Evolutionary conservation across 2,329 filamentous ascomycete genomes (phyloP).

Genomic region (Botryotinia globosa): DNA sequence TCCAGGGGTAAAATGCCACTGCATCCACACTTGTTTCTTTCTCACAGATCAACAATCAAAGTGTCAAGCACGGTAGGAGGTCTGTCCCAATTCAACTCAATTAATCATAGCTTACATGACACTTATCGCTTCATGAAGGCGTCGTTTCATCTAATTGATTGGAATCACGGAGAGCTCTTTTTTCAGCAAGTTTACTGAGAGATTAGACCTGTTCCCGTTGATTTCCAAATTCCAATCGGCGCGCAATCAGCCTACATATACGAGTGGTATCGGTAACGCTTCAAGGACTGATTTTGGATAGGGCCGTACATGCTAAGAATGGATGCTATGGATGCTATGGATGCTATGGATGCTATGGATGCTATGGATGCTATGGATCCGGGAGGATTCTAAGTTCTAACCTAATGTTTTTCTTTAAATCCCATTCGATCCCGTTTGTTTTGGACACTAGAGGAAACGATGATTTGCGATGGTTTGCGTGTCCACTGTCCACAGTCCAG

Average conservation of each 20-base stretch:
- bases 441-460: slow-evolving; percentile 8
- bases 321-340: neutral
- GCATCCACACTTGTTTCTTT: slow-evolving; percentile 2
- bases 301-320: neutral
- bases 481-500: slow-evolving; percentile 3
- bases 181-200: neutral
- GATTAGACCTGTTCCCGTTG: neutral
- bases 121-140: neutral
- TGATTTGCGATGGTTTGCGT: slow-evolving; percentile 6
- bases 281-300: neutral
- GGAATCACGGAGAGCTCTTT: neutral
- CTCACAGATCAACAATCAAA: slow-evolving; percentile 19
- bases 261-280: neutral
- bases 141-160: neutral
- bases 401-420: neutral
- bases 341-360: too few relatives aligned
- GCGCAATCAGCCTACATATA: neutral
- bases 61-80: slow-evolving; percentile 17
- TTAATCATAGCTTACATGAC: neutral
- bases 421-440: neutral
- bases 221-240: neutral
- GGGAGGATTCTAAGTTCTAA: neutral
- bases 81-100: neutral
- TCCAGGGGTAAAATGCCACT: slow-evolving; percentile 22
- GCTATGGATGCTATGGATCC: neutral